Evolutionary conservation across 2,329 filamentous ascomycete genomes (phyloP), one percentile per base, ranked within the genome.

Genomic region (Phialemoniopsis sp.): DNA sequence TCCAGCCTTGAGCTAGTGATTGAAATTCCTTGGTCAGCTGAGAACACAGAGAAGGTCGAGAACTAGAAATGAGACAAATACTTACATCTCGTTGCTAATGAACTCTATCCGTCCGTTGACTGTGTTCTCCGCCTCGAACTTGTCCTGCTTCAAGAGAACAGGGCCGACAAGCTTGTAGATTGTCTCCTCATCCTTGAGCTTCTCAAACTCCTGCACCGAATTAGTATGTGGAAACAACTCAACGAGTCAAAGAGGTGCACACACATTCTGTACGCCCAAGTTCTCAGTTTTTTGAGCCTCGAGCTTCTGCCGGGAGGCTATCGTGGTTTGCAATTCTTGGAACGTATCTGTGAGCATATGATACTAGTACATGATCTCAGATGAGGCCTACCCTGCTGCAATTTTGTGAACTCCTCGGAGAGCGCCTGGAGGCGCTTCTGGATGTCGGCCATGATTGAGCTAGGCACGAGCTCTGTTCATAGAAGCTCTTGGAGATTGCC

Each of bases 101-200:
- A 91, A 97, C 49, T 95, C 89, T 37, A 98, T 63, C 17, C 93
- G 81, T 15, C 88, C 88, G 52, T 94, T 89, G 14, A 98, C 93
- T 0, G 89, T 90, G 72, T 87, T 85, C 48, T 89, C 82, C 0
- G 93, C 93, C 60, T 98, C 93, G 2, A 80, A 69, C 62, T 87
- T 90, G 42, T 97, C 93, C 64, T 98, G 93, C 73, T 97, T 96
- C 55, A 98, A 65, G 29, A 98, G 69, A 7, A 97, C 87, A 0
- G 93, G 93, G 0, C 93, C 93, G 34, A 95, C 82, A 32, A 96
- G 80, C 67, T 97, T 98, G 78, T 95, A 98, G 62, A 98, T 95
- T 47, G 82, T 88, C 55, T 94, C 86, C 51, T 85, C 85, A 29
- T 90, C 84, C 52, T 82, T 78, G 43, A 97, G 73, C 39, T 76